These are phyloP conservation scores for Yamadazyma sp. DNA, from an alignment of 805 yeast species.

Conservation along the genomic window DNA sequence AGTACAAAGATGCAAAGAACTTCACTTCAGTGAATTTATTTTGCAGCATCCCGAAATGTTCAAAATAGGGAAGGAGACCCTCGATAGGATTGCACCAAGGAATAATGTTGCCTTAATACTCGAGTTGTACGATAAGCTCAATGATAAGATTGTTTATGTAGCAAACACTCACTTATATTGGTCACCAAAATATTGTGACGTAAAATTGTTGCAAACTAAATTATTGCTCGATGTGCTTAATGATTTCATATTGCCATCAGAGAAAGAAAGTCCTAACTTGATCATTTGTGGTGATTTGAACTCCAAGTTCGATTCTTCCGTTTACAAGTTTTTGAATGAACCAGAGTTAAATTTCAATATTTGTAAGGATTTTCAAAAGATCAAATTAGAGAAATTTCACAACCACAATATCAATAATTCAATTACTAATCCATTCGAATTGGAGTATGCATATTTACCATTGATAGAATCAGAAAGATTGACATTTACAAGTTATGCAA, in stretches of 20 bases:
- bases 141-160: constrained; percentile 42
- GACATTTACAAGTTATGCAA: constrained; percentile 91
- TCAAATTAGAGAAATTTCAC: constrained; percentile 33
- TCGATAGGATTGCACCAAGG: constrained; percentile 90
- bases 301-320: constrained; percentile 85
- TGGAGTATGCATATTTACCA: constrained; percentile 68
- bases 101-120: constrained; percentile 82
- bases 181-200: constrained; percentile 96
- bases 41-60: constrained; percentile 54
- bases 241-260: constrained; percentile 48
- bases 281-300: constrained; percentile 94
- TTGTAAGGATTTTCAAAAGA: constrained; percentile 2
- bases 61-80: constrained; percentile 60
- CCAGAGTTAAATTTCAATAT: background rate
- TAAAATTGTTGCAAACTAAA: constrained; percentile 91
- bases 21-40: constrained; percentile 33
- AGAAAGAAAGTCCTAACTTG: constrained; percentile 61
- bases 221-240: constrained; percentile 84
- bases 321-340: constrained; percentile 67
- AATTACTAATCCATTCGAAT: constrained; percentile 70
- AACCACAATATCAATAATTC: constrained; percentile 81
- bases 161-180: constrained; percentile 95
- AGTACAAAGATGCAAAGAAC: constrained; percentile 1
- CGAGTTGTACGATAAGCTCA: constrained; percentile 56
- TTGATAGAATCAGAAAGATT: constrained; percentile 55